These are phyloP conservation scores for Trypanosoma conorhini DNA, from an alignment of 208 protist genomes.

Conservation along the genomic window DNA sequence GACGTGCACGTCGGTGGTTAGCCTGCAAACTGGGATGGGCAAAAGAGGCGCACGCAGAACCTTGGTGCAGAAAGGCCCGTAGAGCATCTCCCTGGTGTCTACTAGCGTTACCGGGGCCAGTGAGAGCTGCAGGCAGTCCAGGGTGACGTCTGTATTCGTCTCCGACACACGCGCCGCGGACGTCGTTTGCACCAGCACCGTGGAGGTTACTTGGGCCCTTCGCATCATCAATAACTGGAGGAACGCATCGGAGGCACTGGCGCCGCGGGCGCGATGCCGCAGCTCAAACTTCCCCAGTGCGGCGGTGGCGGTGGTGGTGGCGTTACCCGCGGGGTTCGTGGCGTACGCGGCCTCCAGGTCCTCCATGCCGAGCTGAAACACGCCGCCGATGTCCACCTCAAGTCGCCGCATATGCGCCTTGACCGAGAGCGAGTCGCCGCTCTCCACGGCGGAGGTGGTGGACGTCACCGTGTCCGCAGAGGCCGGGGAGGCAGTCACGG, in stretches of 20 bases:
- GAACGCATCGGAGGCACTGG: background rate
- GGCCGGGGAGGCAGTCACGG: background rate
- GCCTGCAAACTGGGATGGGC: slow-evolving; percentile 55
- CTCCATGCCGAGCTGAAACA: slow-evolving; percentile 18
- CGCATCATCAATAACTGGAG: slow-evolving; percentile 18
- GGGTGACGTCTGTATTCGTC: slow-evolving; percentile 35
- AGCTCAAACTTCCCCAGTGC: slow-evolving; percentile 7
- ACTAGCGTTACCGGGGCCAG: slow-evolving; percentile 72
- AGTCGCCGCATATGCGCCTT: slow-evolving; percentile 15
- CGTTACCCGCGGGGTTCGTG: background rate
- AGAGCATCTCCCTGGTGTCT: slow-evolving; percentile 75
- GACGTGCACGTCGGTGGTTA: slow-evolving; percentile 47
- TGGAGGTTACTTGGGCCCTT: background rate
- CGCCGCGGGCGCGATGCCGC: slow-evolving; percentile 4
- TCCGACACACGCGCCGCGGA: slow-evolving; percentile 22
- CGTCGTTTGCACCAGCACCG: background rate
- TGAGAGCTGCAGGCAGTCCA: slow-evolving; percentile 40
- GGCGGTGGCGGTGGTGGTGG: background rate
- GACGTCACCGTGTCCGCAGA: background rate
- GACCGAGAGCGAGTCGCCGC: background rate
- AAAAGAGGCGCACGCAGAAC: slow-evolving; percentile 64
- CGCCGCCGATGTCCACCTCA: slow-evolving; percentile 24
- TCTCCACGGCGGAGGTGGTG: background rate
- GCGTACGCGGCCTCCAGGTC: slow-evolving; percentile 1
- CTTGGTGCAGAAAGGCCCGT: slow-evolving; percentile 77